phyloP scores from a whole-genome alignment of 2,329 filamentous ascomycete genomes.

The Fusarium burgessii region DNA sequence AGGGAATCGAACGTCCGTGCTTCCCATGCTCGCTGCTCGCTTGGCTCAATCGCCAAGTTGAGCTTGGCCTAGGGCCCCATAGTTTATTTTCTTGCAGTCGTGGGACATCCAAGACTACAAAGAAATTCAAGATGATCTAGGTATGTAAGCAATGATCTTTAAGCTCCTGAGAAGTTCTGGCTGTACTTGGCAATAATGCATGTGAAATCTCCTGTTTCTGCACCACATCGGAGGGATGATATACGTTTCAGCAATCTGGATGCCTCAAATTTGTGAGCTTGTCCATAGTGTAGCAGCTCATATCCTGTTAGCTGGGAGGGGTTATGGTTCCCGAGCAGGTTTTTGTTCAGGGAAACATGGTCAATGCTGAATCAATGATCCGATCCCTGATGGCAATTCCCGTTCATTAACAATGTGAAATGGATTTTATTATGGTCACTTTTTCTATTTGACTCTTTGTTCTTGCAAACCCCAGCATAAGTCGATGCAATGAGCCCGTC shows the following conservation, averaged over 20 bases:
- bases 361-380: conserved; percentile 13
- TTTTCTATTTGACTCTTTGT: neutral
- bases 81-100: conserved; percentile 36
- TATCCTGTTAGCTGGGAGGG: conserved; percentile 14
- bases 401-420: neutral
- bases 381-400: conserved; percentile 4
- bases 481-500: too few relatives aligned
- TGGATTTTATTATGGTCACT: neutral
- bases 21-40: conserved; percentile 1
- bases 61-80: neutral
- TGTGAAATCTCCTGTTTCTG: neutral
- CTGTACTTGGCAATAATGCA: neutral
- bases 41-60: conserved; percentile 1
- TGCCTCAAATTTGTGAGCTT: neutral
- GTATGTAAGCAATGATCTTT: neutral
- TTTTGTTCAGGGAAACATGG: conserved; percentile 31
- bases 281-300: conserved; percentile 1
- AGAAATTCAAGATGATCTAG: neutral
- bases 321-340: conserved; percentile 26
- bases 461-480: neutral
- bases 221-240: too few relatives aligned
- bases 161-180: neutral
- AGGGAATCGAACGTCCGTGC: conserved; percentile 17
- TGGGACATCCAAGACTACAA: conserved; percentile 5
- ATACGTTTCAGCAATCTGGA: neutral